Base-by-base conservation (phyloP, 192 early-diverging fungal genomes). In the Haplosporangium gracile region DNA sequence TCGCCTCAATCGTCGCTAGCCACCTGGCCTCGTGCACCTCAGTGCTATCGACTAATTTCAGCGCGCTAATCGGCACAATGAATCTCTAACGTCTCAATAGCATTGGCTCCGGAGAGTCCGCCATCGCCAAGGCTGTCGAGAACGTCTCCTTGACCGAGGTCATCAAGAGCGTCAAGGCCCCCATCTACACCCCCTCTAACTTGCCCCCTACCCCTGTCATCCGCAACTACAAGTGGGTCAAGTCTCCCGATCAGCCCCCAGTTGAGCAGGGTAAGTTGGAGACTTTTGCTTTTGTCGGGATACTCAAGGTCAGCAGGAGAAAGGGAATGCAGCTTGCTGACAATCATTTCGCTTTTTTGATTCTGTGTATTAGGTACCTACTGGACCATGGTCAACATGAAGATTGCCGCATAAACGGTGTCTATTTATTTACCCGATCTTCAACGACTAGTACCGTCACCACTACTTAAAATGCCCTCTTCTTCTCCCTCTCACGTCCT, bases 181-280 rank as follows among this genome's bases (percentile, higher is more conserved):
- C 93, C 39, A 73, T 94, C 47, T 94, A 91, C 77, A 88, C 90
- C 15, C 74, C 89, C 36, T 68, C 86, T 16, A 92, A 88, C 47
- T 76, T 92, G 88, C 93, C 93, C n/a, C 93, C 93, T 10, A 83
- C 85, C 20, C 93, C 93, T 39, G 89, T 90, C 36, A 72, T 79
- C 60, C 77, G 75, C 13, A 89, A 88, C 80, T 90, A 91, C 87
- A 91, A 92, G 71, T 89, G 89, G 89, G 79, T 82, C 74, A 68
- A 51, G 29, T 88, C 89, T 4, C 18, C 78, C 40, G 89, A 89
- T 39, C 81, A 73, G 68, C 80, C 80, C 69, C 78, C 82, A 73
- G 81, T 87, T 72, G 80, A 85, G 49, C 72, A 79, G n/a, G 89
- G 89, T 89, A 85, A 76, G 78, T 10, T 2, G 51, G 4, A 22